Evolutionary conservation across 2,329 filamentous ascomycete species (phyloP), one percentile per base, ranked within the genome.

Genomic region (Colletotrichum incanum): DNA sequence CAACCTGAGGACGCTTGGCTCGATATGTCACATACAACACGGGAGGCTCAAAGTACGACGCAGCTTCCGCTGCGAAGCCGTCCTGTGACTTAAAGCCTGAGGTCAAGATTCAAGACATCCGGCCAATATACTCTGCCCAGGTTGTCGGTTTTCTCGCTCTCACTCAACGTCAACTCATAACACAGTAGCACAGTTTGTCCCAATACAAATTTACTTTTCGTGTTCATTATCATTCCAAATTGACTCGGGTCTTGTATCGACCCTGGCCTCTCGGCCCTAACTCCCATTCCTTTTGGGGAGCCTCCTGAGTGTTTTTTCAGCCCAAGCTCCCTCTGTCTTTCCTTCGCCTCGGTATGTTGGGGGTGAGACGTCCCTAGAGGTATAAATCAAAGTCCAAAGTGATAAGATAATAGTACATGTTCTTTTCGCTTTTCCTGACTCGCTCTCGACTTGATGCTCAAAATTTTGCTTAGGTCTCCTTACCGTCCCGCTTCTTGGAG

Each of bases 151-250:
- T n/a, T n/a, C 9, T 23, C 12, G 37, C 45, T 66, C 31, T 39
- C 16, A 39, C 6, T 26, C 8, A 28, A 28, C 6, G 4, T 2
- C 20, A 28, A 28, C 50, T 62, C 8, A 62, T 37, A 43, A 14
- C 7, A 16, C 49, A 55, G 41, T 28, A 8, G 14, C 49, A 41
- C 34, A 41, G 7, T 23, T 43, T 55, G 31, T 52, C 18, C 26
- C 28, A 58, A 58, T n/a, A 4, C 50, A 49, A 58, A 26, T 49
- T 9, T 58, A 41, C 8, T 50, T 64, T 31, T 65, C 54, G 65
- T 70, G 28, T 65, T 72, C 70, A 72, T 72, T 72, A 72, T 72
- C 70, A 72, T 72, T 61, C 70, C 50, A 68, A 31, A 37, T 52
- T 28, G 55, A 54, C 37, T 55, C 23, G n/a, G 49, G 65, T 31